Evolutionary conservation across 1,284 basidiomycete genomes (phyloP), one percentile per base, ranked within the genome.

Genomic region (Thelephora terrestris): DNA sequence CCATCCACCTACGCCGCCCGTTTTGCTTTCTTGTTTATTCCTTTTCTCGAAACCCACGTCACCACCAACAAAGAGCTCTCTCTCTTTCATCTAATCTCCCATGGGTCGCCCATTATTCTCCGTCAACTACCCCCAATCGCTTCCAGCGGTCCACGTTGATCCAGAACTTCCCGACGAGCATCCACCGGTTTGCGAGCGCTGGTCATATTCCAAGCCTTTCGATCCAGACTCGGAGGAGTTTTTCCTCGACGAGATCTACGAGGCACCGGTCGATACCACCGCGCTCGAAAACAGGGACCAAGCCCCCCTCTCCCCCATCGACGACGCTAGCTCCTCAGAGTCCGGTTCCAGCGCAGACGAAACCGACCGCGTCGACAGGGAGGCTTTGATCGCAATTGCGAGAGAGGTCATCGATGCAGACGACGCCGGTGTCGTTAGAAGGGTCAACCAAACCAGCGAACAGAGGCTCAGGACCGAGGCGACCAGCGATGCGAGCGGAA

Each of bases 161-260:
- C 72, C 73, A 43, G 73, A 77, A 55, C 58, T 60, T 24, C 64
- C 64, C 27, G 53, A 54, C 45, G 55, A 47, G 17, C 50, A 43
- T 46, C 39, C 39, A 23, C 61, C 64, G 43, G 54, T 61, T 24
- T 78, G 68, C 67, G 68, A 76, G 60, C 77, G 67, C 61, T 87
- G 83, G 83, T 75, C 78, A 51, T 66, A 71, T 53, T 71, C 70
- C 62, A 81, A 84, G 60, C 67, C 75, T 5, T 87, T 86, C 60
- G 84, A 87, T 64, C 84, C 85, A n/a, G 85, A 87, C 62, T 78
- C 81, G 12, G 84, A 86, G 55, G 84, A 85, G 54, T 87, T 86
- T 62, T 83, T 81, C 59, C 64, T 66, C 47, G 60, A 58, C 43
- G 70, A 73, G 51, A 75, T 81, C 52, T 79, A 77, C 62, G 84